Evolutionary conservation across 352 stramenopile genomes (phyloP).

Genomic region (Pythium chondricola): DNA sequence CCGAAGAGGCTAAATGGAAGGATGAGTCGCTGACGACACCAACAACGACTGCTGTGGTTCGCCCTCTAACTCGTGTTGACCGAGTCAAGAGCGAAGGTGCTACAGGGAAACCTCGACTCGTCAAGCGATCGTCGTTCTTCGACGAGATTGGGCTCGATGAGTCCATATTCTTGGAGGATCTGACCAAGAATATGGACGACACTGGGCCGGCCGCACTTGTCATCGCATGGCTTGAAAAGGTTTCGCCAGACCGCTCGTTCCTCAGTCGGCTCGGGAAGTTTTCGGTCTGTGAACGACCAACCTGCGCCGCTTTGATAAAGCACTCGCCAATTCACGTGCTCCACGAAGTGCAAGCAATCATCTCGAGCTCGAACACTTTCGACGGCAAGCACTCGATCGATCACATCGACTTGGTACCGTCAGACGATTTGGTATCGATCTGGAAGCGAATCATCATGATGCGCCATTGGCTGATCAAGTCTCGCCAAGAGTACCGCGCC

Average conservation of each 20-base stretch:
- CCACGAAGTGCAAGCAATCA: constrained; percentile 75
- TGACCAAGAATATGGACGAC: constrained; percentile 57
- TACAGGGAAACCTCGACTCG: constrained; percentile 4
- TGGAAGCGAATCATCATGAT: constrained; percentile 80
- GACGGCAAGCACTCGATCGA: constrained; percentile 22
- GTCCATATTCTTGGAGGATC: constrained; percentile 44
- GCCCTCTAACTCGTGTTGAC: constrained; percentile 6
- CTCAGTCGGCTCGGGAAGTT: constrained; percentile 72
- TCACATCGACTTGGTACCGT: constrained; percentile 55
- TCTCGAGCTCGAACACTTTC: constrained; percentile 31
- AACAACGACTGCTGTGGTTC: not conserved
- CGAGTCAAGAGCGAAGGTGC: constrained; percentile 4
- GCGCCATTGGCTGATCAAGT: constrained; percentile 82
- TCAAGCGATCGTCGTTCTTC: constrained; percentile 21
- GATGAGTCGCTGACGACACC: not conserved
- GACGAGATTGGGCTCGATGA: constrained; percentile 28
- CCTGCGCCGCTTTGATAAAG: constrained; percentile 73
- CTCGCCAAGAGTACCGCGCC: constrained; percentile 70
- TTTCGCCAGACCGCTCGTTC: constrained; percentile 69
- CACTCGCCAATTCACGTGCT: constrained; percentile 68
- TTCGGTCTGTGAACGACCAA: constrained; percentile 56
- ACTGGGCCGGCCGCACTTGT: constrained; percentile 47
- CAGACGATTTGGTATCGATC: constrained; percentile 58
- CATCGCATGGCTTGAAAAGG: constrained; percentile 69
- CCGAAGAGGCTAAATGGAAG: constrained; percentile 15